Conservation (phyloP, 208 protist genomes). For the Leishmania gerbilli region DNA sequence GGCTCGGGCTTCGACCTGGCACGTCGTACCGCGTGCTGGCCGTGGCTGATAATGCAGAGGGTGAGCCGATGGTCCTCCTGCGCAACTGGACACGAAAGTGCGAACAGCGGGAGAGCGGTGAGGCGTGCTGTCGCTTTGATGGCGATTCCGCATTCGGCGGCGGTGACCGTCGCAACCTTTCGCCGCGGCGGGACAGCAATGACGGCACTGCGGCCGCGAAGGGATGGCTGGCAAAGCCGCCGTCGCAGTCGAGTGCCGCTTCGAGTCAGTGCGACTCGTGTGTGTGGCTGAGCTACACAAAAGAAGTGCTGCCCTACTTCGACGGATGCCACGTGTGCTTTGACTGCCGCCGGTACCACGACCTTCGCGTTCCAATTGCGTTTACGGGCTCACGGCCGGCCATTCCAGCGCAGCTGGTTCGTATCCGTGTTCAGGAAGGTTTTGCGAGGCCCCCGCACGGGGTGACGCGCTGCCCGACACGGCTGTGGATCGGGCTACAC, state of each 20-base stretch:
- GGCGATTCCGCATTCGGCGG: not conserved
- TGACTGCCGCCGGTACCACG: conserved; percentile 66
- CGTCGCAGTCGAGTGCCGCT: not conserved
- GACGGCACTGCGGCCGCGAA: not conserved
- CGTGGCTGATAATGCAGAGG: conserved; percentile 37
- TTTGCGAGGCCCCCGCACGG: not conserved
- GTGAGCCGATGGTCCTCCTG: conserved; percentile 44
- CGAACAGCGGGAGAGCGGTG: not conserved
- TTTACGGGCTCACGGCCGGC: conserved; percentile 32
- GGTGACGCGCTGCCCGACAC: conserved; percentile 22
- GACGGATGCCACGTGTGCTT: conserved; percentile 58
- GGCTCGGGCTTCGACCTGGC: conserved; percentile 33
- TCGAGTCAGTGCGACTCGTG: conserved; percentile 28
- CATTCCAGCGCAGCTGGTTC: conserved; percentile 38
- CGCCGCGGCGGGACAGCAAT: conserved; percentile 5
- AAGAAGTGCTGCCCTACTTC: conserved; percentile 45
- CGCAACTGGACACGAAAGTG: conserved; percentile 42
- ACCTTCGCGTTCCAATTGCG: conserved; percentile 45
- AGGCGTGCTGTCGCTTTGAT: not conserved
- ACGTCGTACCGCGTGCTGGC: conserved; percentile 65
- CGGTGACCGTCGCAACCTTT: not conserved
- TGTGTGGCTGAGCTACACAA: conserved; percentile 43
- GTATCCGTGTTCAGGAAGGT: conserved; percentile 32
- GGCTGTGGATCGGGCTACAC: conserved; percentile 72
- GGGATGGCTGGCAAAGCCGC: not conserved